Conservation (phyloP, 2,329 filamentous ascomycete genomes). For the Monilinia vaccinii-corymbosi region DNA sequence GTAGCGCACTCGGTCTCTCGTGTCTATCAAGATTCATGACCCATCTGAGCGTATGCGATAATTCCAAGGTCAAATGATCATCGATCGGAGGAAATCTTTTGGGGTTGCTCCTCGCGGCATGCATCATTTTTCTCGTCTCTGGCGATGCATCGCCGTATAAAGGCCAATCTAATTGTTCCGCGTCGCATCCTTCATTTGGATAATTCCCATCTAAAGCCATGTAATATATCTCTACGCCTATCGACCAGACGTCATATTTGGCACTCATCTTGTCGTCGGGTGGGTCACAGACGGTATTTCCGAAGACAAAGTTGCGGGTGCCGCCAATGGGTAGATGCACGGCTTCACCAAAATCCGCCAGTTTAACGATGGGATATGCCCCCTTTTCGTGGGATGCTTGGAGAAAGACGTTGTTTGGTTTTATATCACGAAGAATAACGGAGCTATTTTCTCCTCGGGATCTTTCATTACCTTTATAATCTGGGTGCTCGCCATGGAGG, state of each 20-base stretch:
- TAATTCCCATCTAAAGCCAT: background rate
- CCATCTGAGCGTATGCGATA: background rate
- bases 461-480: background rate
- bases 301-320: background rate
- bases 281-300: background rate
- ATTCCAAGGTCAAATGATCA: background rate
- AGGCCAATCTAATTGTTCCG: background rate
- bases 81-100: background rate
- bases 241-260: conserved; percentile 9
- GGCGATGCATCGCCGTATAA: background rate
- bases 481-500: conserved; percentile 4
- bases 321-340: background rate
- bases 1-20: background rate
- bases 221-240: background rate
- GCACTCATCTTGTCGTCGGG: background rate
- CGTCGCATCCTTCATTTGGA: background rate
- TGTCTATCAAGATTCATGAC: background rate
- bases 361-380: conserved; percentile 1
- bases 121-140: background rate
- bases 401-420: background rate
- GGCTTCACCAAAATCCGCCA: conserved; percentile 7
- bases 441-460: background rate
- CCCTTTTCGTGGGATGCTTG: background rate
- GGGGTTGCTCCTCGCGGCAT: background rate
- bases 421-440: background rate